These are phyloP conservation scores for Curvularia lunata DNA, from an alignment of 2,329 filamentous ascomycete genomes.

Conservation along the genomic window DNA sequence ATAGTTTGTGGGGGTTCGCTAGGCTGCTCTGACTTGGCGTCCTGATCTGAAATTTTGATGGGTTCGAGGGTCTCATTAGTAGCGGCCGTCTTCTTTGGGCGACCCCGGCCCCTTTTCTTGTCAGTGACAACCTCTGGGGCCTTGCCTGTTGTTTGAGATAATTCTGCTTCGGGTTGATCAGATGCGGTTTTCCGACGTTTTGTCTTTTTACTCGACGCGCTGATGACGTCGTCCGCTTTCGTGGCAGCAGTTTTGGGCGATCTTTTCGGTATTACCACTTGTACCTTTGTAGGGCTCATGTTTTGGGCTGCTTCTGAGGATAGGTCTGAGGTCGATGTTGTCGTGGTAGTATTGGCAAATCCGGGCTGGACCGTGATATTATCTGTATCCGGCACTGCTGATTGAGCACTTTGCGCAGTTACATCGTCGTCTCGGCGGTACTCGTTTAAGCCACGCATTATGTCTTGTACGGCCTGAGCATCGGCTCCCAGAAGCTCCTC, in stretches of 20 bases:
- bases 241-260: slow-evolving; percentile 6
- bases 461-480: slow-evolving; percentile 10
- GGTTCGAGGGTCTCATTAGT: slow-evolving; percentile 3
- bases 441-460: slow-evolving; percentile 13
- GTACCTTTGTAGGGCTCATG: slow-evolving; percentile 28
- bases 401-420: not conserved
- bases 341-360: not conserved
- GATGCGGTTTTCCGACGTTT: slow-evolving; percentile 33
- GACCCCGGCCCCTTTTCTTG: slow-evolving; percentile 42
- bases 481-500: not conserved
- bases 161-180: slow-evolving; percentile 21
- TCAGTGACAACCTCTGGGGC: slow-evolving; percentile 13
- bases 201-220: slow-evolving; percentile 19
- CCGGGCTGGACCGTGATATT: not conserved
- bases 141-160: not conserved
- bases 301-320: not conserved
- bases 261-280: slow-evolving; percentile 34
- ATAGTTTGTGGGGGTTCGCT: slow-evolving; percentile 9
- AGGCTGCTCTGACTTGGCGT: not conserved
- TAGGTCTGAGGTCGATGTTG: not conserved
- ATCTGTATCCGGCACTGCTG: not conserved
- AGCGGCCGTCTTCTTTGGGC: slow-evolving; percentile 36
- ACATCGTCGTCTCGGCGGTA: slow-evolving; percentile 12
- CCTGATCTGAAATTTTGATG: slow-evolving; percentile 11
- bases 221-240: slow-evolving; percentile 3